Evolutionary conservation across 495 filamentous ascomycete species (phyloP).

Genomic region (Aspergillus incahuasiensis): DNA sequence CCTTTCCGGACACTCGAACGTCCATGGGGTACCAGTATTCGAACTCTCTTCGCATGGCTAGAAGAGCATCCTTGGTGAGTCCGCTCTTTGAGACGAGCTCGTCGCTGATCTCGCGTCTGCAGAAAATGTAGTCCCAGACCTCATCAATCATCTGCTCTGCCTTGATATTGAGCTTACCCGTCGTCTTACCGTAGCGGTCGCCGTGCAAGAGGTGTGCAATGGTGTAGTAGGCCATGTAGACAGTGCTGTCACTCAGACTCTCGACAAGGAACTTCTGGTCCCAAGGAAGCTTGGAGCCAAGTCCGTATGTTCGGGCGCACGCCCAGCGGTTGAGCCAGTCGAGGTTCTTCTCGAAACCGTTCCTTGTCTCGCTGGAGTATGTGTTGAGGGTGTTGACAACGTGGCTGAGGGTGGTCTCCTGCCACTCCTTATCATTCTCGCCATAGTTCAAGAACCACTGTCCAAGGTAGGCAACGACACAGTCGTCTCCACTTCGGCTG

Average conservation of each 20-base stretch:
- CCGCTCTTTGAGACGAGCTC: constrained; percentile 57
- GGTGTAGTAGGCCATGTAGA: constrained; percentile 98
- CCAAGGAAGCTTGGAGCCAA: constrained; percentile 96
- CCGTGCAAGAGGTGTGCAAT: constrained; percentile 82
- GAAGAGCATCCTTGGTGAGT: constrained; percentile 66
- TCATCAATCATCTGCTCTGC: constrained; percentile 92
- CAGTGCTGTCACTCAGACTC: constrained; percentile 79
- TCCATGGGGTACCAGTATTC: constrained; percentile 97
- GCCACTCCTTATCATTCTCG: constrained; percentile 75
- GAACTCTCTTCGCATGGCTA: constrained; percentile 81
- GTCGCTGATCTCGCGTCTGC: constrained; percentile 58
- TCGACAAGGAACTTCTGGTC: constrained; percentile 90
- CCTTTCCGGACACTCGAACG: constrained; percentile 76
- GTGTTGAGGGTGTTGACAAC: constrained; percentile 75
- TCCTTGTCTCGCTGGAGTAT: constrained; percentile 71
- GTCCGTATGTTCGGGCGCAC: constrained; percentile 83
- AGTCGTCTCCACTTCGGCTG: constrained; percentile 81
- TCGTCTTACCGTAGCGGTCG: constrained; percentile 71
- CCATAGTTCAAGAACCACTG: constrained; percentile 98
- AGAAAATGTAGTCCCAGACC: constrained; percentile 94
- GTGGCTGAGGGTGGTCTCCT: constrained; percentile 63
- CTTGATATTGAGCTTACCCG: constrained; percentile 61
- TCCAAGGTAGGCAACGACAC: constrained; percentile 86
- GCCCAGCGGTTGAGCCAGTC: constrained; percentile 95
- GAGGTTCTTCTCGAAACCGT: constrained; percentile 78